Conservation (phyloP, 768 basidiomycete species). For the Trametes cubensis region DNA sequence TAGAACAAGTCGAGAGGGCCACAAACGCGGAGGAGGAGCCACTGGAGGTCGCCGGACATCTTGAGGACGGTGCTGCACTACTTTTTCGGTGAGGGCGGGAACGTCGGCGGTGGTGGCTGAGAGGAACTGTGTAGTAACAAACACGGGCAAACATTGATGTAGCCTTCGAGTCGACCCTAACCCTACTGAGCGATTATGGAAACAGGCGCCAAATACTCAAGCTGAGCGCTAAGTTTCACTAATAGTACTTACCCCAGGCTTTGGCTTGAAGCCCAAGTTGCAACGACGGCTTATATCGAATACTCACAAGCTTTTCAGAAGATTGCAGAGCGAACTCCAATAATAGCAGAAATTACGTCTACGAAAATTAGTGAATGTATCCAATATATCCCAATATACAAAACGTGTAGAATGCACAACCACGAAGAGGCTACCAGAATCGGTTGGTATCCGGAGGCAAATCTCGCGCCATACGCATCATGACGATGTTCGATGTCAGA, state of each 20-base stretch:
- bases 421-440: slow-evolving; percentile 39
- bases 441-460: slow-evolving; percentile 41
- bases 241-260: too few species aligned
- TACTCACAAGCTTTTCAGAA: too few species aligned
- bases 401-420: neutral
- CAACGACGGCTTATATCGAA: too few species aligned
- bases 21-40: slow-evolving; percentile 88
- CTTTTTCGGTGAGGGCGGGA: slow-evolving; percentile 29
- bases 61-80: slow-evolving; percentile 38
- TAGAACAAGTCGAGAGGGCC: neutral
- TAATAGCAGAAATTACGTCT: neutral
- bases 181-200: neutral
- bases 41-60: slow-evolving; percentile 91
- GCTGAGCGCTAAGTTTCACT: too few species aligned
- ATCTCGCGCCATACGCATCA: slow-evolving; percentile 46
- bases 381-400: neutral
- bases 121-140: slow-evolving; percentile 36
- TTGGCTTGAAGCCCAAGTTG: too few species aligned
- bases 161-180: slow-evolving; percentile 4
- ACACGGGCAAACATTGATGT: slow-evolving; percentile 16
- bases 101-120: slow-evolving; percentile 32
- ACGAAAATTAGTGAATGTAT: neutral
- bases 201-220: neutral
- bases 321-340: too few species aligned
- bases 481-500: slow-evolving; percentile 51